phyloP scores from a whole-genome alignment of 73 alveolate species.

The Loxodes magnus region DNA sequence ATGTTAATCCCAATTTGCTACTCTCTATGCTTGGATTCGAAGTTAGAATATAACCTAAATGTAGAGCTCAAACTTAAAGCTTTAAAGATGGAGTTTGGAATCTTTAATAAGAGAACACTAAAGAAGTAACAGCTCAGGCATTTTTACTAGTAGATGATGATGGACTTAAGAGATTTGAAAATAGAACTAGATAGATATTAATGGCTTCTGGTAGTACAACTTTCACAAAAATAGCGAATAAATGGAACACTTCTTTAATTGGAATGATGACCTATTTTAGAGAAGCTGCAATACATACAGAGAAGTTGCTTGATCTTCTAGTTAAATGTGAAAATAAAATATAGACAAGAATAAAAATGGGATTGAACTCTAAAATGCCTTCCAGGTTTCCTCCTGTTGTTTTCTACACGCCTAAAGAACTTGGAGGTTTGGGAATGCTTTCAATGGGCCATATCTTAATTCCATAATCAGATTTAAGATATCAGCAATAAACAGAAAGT shows the following conservation, averaged over 20 bases:
- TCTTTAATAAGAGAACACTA: constrained; percentile 97
- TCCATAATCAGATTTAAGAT: constrained; percentile 98
- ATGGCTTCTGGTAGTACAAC: constrained; percentile 99
- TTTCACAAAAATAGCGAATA: constrained; percentile 99
- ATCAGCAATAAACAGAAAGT: constrained; percentile 94
- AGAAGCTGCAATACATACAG: constrained; percentile 99
- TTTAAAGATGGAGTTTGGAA: constrained; percentile 99
- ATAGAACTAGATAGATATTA: constrained; percentile 91
- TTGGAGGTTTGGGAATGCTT: constrained; percentile 68
- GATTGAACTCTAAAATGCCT: constrained; percentile 99
- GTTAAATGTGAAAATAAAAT: constrained; percentile 94
- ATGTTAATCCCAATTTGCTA: constrained; percentile 98
- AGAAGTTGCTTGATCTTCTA: constrained; percentile 92
- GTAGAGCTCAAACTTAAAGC: constrained; percentile 80
- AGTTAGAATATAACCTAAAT: constrained; percentile 95
- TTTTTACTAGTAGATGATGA: constrained; percentile 98
- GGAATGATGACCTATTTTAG: constrained; percentile 98
- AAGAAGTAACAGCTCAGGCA: constrained; percentile 99
- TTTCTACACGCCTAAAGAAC: constrained; percentile 84
- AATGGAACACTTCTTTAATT: constrained; percentile 98
- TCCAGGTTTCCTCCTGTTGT: constrained; percentile 99
- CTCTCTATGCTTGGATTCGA: constrained; percentile 99
- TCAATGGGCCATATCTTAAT: constrained; percentile 99
- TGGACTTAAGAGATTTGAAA: constrained; percentile 93
- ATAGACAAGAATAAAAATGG: constrained; percentile 98